Evolutionary conservation across 2,329 filamentous ascomycete species (phyloP), one percentile per base, ranked within the genome.

Genomic region (Calonectria hawksworthii): DNA sequence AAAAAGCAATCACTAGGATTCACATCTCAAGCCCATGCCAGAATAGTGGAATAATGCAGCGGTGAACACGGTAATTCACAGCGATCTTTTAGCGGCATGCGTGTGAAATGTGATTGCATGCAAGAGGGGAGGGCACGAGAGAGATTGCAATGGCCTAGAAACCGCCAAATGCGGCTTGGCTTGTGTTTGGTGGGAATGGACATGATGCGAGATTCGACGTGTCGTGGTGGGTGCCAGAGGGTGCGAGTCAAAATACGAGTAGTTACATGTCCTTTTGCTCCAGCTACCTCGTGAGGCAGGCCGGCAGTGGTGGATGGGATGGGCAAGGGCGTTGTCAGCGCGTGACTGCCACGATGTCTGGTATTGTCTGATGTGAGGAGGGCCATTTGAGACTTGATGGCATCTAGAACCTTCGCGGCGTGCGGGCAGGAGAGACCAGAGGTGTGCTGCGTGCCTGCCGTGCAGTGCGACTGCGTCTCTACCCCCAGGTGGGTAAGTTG

Each of bases 341-440:
- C 68, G 59, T 56, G 47, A 50, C 41, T 59, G 61, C 69, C 50
- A 66, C 50, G 69, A 64, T 66, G 34, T 56, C 69, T 54, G 50
- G 65, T 56, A n/a, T 52, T 66, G 36, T 54, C 69, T 66, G 61
- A 72, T 67, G 30, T 66, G 69, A 72, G 26, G 69, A 72, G 26
- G 56, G 44, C 54, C 13, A 30, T 67, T 50, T 23, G 69, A 72
- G 61, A 72, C 69, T n/a, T 61, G 9, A 32, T 38, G 38, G 61
- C n/a, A 18, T 61, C 69, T 50, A 32, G 69, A 67, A 51, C 38
- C 16, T 67, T 51, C 34, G 21, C 34, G 56, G 41, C 50, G 61
- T 67, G 41, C 54, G 38, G 54, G 41, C 34, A 61, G 67, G 21
- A 56, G 32, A 59, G 26, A 56, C 36, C 16, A 47, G 26, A 64